Base-by-base conservation (phyloP, 768 basidiomycete genomes). In the Termitomyces sp. region DNA sequence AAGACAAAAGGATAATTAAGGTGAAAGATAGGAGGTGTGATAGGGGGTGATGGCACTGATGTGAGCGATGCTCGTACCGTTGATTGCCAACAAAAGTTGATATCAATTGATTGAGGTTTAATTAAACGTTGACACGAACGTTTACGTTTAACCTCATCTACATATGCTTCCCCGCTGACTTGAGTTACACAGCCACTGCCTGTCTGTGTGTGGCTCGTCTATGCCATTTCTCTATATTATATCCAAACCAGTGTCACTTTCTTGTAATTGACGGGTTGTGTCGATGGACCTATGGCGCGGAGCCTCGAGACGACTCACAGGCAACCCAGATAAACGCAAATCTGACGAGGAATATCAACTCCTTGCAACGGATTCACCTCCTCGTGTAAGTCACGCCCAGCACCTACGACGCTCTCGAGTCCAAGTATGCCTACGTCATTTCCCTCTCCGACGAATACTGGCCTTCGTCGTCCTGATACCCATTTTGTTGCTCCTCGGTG, bases 281-380 rank as follows among this genome's bases (percentile, higher is more conserved):
- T 60, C 62, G 24, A 67, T 67, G 66, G 60, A 64, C 20, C 30
- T 64, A 60, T 67, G 62, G 61, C 62, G 59, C 13, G 52, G 62
- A 36, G 59, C 63, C 40, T 57, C 64, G 30, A 59, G 56, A 52
- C 61, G 62, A 52, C 52, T 64, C 26, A 44, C 56, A 14, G 59
- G 59, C 49, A 52, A 52, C 44, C 61, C 56, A 50, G 57, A 62
- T 33, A 56, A 54, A 44, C 61, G 55, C 41, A 58, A 54, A 36
- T 50, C 60, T 36, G 66, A 65, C 28, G 64, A 67, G 48, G 64
- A 65, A 48, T 67, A 67, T 48, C 64, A 67, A 53, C 64, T 65
- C 46, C 61, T 67, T 13, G 45, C 46, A 9, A 36, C 60, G 16
- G 58, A 61, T 16, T 55, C 46, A 20, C 53, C 52, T 26, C 20